Evolutionary conservation across 805 yeast species (phyloP), one percentile per base, ranked within the genome.

Genomic region (Brettanomyces nanus): DNA sequence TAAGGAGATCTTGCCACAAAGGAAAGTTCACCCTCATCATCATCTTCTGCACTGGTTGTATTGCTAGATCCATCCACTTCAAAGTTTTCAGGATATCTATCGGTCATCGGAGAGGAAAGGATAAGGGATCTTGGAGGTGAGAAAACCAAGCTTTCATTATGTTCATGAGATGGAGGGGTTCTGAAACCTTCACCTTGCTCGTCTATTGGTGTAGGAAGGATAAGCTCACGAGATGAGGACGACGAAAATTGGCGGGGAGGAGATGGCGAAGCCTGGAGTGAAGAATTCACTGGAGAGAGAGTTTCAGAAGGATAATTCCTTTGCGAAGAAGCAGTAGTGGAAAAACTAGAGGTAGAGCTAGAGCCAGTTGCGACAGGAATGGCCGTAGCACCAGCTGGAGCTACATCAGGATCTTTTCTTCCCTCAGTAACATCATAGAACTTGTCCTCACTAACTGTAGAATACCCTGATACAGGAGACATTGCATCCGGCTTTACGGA

Each of bases 1-100:
- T 48, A 46, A 5, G 66, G 63, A 2, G 66, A 54, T 35, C 55
- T 51, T 10, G 31, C 37, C 5, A 27, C 23, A 17, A 34, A 34
- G 6, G 37, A 27, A n/a, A 34, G 21, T 23, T 34, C 23, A 27
- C 22, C 36, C 6, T 22, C 36, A n/a, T 28, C 18, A 7, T 28
- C 31, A 22, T 33, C 21, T 18, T 23, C 28, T 11, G 15, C 18
- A 14, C 25, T 19, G 15, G 28, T 11, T 23, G 7, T 6, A 10
- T 15, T 9, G 30, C 15, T 9, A n/a, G 30, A 10, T 10, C 15
- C 30, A 10, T 28, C 30, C 26, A 9, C 21, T 18, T n/a, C n/a
- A 33, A 11, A 21, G 13, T 15, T 15, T 19, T 21, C 13, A 14
- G 14, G 15, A 13, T 33, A 20, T 31, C 26, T n/a, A 20, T 31